These are phyloP conservation scores for Fusarium clavum DNA, from an alignment of 2,329 filamentous ascomycete species.

Conservation along the genomic window DNA sequence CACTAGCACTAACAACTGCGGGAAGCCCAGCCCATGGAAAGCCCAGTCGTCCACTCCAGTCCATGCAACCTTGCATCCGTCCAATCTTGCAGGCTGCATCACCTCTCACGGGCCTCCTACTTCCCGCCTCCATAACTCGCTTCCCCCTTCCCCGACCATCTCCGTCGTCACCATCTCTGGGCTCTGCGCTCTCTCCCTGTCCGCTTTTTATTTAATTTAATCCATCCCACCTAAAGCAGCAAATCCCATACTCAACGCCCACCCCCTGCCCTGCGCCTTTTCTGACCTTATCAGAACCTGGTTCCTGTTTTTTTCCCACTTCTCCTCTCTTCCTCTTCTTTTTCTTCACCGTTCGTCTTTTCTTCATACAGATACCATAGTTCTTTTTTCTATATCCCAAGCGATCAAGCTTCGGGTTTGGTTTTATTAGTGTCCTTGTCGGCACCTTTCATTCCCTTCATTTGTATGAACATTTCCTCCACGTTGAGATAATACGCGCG, in stretches of 20 bases:
- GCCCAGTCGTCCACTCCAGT: not conserved
- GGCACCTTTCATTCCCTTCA: conserved; percentile 35
- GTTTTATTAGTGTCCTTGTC: conserved; percentile 39
- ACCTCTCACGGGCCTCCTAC: conserved; percentile 24
- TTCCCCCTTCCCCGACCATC: conserved; percentile 14
- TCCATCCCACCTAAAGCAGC: conserved; percentile 25
- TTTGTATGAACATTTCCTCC: conserved; percentile 3
- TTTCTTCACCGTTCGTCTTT: conserved; percentile 34
- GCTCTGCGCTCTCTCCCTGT: conserved; percentile 4
- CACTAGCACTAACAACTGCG: not conserved
- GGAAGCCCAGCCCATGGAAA: not conserved
- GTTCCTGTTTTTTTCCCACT: conserved; percentile 31
- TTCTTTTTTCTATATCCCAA: conserved; percentile 16
- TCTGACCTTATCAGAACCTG: conserved; percentile 36
- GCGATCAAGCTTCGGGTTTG: conserved; percentile 32
- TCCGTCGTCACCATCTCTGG: not conserved
- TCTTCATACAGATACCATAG: conserved; percentile 22
- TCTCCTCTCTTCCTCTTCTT: conserved; percentile 4
- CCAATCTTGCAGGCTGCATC: not conserved
- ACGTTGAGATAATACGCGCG: conserved; percentile 6
- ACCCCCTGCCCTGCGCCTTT: conserved; percentile 14
- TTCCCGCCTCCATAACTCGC: conserved; percentile 30
- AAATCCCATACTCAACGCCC: not conserved
- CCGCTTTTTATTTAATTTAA: conserved; percentile 39
- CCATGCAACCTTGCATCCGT: conserved; percentile 10